Base-by-base conservation (phyloP, 148 eudicot species). In the Cornus florida region DNA sequence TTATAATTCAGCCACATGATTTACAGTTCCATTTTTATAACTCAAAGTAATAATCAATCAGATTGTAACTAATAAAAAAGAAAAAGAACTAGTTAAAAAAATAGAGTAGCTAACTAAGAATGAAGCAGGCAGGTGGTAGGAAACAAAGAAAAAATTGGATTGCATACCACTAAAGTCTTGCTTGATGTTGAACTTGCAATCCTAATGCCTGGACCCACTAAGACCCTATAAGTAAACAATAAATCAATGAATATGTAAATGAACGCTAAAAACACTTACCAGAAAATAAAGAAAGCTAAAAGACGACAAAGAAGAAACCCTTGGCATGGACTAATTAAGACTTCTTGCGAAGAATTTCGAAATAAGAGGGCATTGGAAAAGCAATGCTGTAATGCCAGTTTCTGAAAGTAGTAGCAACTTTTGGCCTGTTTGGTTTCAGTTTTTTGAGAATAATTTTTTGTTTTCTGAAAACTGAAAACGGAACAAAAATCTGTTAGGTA, bases 141-240 rank as follows among this genome's bases (percentile, higher is more conserved):
- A 67, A 76, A 22, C 31, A 73, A 33, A 33, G 17, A 5, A 53
- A 22, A 79, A 56, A 60, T 78, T 78, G 75, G 67, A 39, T 68
- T 10, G 64, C 84, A 75, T 91, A 91, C 94, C 84, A 9, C 41
- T 46, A 72, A 67, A 75, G 80, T 80, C 31, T 66, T 87, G 77
- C 73, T 81, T 75, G 91, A 82, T 74, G 87, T 85, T 72, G 85
- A 73, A 77, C 79, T 86, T 70, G 81, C 48, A 67, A 50, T 71
- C 43, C 60, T 31, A 1, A 57, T 72, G 71, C 86, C 76, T 68
- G 46, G 28, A 84, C 74, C 81, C 65, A 32, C 43, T 48, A 86
- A 80, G 67, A 71, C 76, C 82, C 93, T 87, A 83, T 20, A 84
- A 71, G 68, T 19, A 16, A 24, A 69, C 48, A 62, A 75, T 67